Percentiles rank a stretch among this genome's conserved stretches.
phyloP scores from a whole-genome alignment of 2,329 filamentous ascomycete genomes.

The Juglanconis sp. region DNA sequence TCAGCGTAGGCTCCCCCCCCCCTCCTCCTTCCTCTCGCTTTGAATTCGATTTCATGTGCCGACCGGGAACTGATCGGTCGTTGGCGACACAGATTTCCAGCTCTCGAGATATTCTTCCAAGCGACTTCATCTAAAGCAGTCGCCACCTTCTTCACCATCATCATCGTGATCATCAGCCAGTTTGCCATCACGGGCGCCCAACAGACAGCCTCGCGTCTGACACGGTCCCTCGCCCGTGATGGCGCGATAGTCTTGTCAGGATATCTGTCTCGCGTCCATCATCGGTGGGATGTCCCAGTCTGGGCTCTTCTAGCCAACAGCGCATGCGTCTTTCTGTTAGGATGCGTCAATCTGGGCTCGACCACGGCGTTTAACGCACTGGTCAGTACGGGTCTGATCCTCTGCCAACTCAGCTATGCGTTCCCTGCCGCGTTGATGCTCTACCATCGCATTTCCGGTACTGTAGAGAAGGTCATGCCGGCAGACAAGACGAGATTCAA shows the following conservation, averaged over 20 bases:
- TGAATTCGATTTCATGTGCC: too few species aligned
- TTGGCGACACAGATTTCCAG: neutral
- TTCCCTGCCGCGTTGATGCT: conserved; percentile 15
- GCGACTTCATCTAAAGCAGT: conserved; percentile 6
- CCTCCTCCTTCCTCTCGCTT: neutral
- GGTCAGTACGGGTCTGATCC: conserved; percentile 14
- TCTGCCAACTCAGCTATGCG: conserved; percentile 16
- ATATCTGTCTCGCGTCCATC: conserved; percentile 3
- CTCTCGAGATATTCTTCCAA: conserved; percentile 16
- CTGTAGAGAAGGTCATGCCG: conserved; percentile 3
- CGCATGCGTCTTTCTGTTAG: conserved; percentile 5
- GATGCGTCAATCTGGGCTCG: conserved; percentile 13
- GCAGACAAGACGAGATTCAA: neutral
- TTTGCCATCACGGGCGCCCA: conserved; percentile 16
- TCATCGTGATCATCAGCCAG: neutral
- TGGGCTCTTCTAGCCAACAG: conserved; percentile 9
- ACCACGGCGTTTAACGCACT: conserved; percentile 13
- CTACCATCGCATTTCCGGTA: conserved; percentile 1
- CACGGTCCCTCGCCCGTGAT: conserved; percentile 15
- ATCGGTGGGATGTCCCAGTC: conserved; percentile 6
- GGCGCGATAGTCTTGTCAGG: conserved; percentile 9
- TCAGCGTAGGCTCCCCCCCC: conserved; percentile 2
- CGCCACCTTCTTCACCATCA: conserved; percentile 6
- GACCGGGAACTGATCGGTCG: too few species aligned
- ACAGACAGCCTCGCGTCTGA: conserved; percentile 13